phyloP scores from a whole-genome alignment of 1,284 basidiomycete species.

The Rhodotorula sp. region DNA sequence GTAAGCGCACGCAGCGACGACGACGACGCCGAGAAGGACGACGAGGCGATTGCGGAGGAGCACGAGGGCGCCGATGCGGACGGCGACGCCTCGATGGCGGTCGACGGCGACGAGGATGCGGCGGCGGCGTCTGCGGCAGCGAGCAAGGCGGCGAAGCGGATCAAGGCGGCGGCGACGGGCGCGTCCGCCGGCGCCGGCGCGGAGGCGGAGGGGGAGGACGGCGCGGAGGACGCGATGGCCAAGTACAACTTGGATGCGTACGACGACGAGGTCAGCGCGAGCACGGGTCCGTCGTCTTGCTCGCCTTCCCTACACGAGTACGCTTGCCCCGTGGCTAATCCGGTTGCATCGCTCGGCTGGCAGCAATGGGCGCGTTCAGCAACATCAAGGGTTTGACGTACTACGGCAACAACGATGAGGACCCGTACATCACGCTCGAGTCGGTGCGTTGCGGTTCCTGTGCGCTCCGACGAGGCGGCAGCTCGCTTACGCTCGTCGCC shows the following conservation, averaged over 20 bases:
- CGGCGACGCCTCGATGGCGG: conserved; percentile 9
- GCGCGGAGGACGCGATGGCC: conserved; percentile 71
- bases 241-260: conserved; percentile 93
- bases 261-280: conserved; percentile 72
- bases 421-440: conserved; percentile 96
- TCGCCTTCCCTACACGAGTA: rapidly evolving
- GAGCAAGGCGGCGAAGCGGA: conserved; percentile 33
- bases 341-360: neutral
- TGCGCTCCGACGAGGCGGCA: neutral
- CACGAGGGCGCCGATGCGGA: neutral
- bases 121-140: conserved; percentile 53
- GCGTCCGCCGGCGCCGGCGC: conserved; percentile 41
- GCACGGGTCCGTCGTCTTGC: conserved; percentile 56
- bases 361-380: conserved; percentile 84
- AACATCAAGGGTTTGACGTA: conserved; percentile 94
- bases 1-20: conserved; percentile 18
- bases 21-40: conserved; percentile 11
- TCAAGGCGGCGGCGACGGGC: conserved; percentile 55
- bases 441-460: conserved; percentile 61
- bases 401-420: conserved; percentile 87
- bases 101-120: conserved; percentile 52
- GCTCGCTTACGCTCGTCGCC: neutral
- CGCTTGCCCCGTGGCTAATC: neutral
- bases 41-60: neutral
- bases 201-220: conserved; percentile 59